These are phyloP conservation scores for Monilinia vaccinii-corymbosi DNA, from an alignment of 2,329 filamentous ascomycete genomes.

Conservation along the genomic window DNA sequence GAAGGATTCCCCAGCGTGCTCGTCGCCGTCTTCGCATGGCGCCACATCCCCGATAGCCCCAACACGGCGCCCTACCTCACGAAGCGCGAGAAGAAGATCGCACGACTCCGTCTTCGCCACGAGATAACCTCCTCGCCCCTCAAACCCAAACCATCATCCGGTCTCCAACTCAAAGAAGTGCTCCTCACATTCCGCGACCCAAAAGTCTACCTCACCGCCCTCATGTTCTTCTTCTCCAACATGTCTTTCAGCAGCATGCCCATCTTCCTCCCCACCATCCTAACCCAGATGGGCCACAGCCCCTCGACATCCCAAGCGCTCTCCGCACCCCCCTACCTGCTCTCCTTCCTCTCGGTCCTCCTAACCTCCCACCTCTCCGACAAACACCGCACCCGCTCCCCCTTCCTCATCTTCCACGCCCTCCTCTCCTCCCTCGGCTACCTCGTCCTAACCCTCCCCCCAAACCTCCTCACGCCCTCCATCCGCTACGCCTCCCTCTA, in stretches of 20 bases:
- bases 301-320: conserved; percentile 63
- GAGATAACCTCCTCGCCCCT: conserved; percentile 6
- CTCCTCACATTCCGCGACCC: conserved; percentile 53
- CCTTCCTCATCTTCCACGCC: conserved; percentile 61
- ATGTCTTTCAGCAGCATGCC: conserved; percentile 82
- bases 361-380: conserved; percentile 67
- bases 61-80: conserved; percentile 55
- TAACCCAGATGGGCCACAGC: conserved; percentile 66
- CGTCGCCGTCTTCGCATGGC: conserved; percentile 64
- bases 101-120: conserved; percentile 53
- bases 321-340: conserved; percentile 70
- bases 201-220: conserved; percentile 63
- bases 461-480: conserved; percentile 48
- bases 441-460: conserved; percentile 49
- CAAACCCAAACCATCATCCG: conserved; percentile 11
- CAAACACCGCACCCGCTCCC: conserved; percentile 48
- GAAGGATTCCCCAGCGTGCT: conserved; percentile 80
- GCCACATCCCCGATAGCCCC: conserved; percentile 67
- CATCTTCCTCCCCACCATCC: conserved; percentile 76
- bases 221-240: conserved; percentile 83
- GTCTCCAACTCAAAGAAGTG: conserved; percentile 48
- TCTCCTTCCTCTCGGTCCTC: conserved; percentile 64
- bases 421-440: conserved; percentile 55
- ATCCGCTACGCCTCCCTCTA: conserved; percentile 67
- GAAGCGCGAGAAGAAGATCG: conserved; percentile 57